Evolutionary conservation across 177 flowering plant species (phyloP), one percentile per base, ranked within the genome.

Genomic region (Telopea speciosissima): DNA sequence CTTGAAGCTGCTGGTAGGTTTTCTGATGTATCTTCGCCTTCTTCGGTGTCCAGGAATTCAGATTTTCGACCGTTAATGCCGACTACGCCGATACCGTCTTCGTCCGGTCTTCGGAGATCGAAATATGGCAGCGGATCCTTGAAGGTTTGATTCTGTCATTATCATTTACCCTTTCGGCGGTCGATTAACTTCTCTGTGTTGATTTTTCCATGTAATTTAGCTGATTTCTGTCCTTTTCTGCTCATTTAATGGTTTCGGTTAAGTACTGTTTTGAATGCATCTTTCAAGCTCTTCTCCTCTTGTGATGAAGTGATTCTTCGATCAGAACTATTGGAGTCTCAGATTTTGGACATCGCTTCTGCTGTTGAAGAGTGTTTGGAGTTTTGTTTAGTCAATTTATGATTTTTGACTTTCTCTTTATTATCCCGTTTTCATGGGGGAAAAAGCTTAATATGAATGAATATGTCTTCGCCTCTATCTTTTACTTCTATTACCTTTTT

Each of bases 21-120:
- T 62, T 28, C 31, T 17, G 61, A 58, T 21, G 61, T n/a, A 28
- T 24, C 77, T 40, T 2, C 73, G 33, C 23, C 68, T 26, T 76
- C 77, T 19, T 8, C 69, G 10, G 68, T n/a, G 45, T 2, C 54
- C 9, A 44, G 82, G 24, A 64, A 49, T 71, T 66, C 80, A 36
- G 81, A 68, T 23, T 52, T 49, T 40, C 73, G 45, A 8, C 65
- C 64, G 4, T 9, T 65, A 25, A 66, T 76, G 68, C 80, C 82
- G 21, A 75, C 80, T 0, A 85, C 91, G 0, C 88, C 90, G 1
- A 79, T 83, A 12, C 84, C 88, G 2, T 89, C 90, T 5, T 84
- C 87, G 31, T 83, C 88, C 28, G 85, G 87, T 40, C 86, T 84
- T 36, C 82, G 74, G n/a, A 63, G 84, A 65, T 62, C 87, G 24